phyloP scores from a whole-genome alignment of 2,329 filamentous ascomycete genomes.

The Pestalotiopsis sp. region DNA sequence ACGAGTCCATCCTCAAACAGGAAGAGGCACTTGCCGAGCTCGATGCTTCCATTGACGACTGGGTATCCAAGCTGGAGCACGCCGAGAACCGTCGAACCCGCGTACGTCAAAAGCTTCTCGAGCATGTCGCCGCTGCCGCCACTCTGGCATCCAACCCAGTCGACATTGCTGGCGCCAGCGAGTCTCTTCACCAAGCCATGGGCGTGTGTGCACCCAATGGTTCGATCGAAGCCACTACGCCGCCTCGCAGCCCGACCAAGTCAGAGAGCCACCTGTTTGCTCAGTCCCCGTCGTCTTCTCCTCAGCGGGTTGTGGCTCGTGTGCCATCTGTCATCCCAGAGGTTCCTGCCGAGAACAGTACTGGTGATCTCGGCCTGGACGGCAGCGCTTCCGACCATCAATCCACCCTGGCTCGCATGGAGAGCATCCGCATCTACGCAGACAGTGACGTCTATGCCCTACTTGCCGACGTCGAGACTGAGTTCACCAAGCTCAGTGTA shows the following conservation, averaged over 20 bases:
- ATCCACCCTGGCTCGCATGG: slow-evolving; percentile 39
- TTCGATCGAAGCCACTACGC: slow-evolving; percentile 53
- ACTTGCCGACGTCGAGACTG: slow-evolving; percentile 67
- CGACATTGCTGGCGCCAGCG: slow-evolving; percentile 37
- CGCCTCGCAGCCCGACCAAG: slow-evolving; percentile 62
- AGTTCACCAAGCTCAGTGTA: slow-evolving; percentile 53
- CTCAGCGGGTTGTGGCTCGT: slow-evolving; percentile 54
- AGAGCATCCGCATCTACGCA: slow-evolving; percentile 71
- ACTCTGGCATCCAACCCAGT: slow-evolving; percentile 45
- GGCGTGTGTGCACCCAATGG: slow-evolving; percentile 39
- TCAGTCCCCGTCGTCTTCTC: slow-evolving; percentile 46
- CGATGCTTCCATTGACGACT: slow-evolving; percentile 78
- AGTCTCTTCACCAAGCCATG: slow-evolving; percentile 45
- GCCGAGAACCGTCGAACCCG: slow-evolving; percentile 77
- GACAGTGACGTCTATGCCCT: slow-evolving; percentile 69
- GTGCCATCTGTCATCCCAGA: slow-evolving; percentile 61
- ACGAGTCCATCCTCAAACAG: slow-evolving; percentile 76
- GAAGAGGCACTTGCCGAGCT: slow-evolving; percentile 79
- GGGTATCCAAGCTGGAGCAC: slow-evolving; percentile 78
- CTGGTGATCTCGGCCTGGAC: slow-evolving; percentile 32
- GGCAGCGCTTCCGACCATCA: slow-evolving; percentile 27
- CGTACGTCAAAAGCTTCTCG: slow-evolving; percentile 78
- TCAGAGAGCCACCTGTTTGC: slow-evolving; percentile 31
- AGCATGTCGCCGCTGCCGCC: slow-evolving; percentile 76
- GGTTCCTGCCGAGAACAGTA: slow-evolving; percentile 49